Conservation (phyloP, 2,329 filamentous ascomycete species). For the Neoarthrinium moseri region DNA sequence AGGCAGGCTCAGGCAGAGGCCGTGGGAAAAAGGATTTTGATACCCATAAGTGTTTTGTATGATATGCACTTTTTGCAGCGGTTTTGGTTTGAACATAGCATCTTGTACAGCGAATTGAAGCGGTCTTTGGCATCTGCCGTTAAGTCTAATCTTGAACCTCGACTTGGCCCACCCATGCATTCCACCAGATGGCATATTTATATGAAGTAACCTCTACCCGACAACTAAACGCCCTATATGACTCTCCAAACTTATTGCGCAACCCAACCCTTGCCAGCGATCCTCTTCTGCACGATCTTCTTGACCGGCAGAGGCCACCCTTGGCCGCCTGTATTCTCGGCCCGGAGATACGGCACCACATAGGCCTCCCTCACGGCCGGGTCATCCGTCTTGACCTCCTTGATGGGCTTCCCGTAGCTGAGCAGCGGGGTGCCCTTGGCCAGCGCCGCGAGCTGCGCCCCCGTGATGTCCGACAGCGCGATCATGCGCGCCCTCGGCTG, state of each 20-base stretch:
- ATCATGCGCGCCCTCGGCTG: constrained; percentile 80
- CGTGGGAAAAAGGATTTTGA: constrained; percentile 1
- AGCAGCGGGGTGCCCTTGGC: constrained; percentile 84
- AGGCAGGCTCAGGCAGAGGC: not conserved
- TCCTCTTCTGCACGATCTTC: constrained; percentile 78
- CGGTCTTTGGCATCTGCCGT: not conserved
- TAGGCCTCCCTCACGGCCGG: constrained; percentile 68
- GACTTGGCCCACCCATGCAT: no score
- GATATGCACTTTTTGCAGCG: not conserved
- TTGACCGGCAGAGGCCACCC: constrained; percentile 86
- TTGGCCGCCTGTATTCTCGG: constrained; percentile 63
- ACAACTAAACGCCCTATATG: not conserved
- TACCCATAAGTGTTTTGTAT: not conserved
- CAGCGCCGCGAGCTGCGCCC: constrained; percentile 71
- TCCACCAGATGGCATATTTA: no score
- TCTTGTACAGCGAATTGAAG: not conserved
- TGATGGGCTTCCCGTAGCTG: constrained; percentile 85
- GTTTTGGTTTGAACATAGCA: not conserved
- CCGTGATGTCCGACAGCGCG: constrained; percentile 76
- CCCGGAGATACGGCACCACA: constrained; percentile 75
- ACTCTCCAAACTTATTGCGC: constrained; percentile 45
- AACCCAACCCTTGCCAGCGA: constrained; percentile 72
- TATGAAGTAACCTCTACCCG: not conserved
- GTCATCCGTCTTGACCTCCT: constrained; percentile 63
- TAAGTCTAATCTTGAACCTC: no score